phyloP scores from a whole-genome alignment of 2,329 filamentous ascomycete species.

The Pseudonectria foliicola region DNA sequence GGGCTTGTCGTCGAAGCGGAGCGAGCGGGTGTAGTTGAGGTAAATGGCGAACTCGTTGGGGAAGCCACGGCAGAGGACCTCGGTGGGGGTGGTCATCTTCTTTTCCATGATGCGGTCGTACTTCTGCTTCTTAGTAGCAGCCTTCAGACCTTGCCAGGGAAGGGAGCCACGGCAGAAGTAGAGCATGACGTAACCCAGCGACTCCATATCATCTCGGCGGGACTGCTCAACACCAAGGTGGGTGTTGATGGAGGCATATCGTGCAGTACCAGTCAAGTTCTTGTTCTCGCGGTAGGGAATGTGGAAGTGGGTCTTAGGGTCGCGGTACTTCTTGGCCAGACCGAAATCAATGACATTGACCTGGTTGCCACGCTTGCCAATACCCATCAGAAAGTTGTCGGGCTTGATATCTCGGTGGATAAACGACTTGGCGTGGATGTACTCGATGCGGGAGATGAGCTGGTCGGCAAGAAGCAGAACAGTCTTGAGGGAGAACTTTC shows the following conservation, averaged over 20 bases:
- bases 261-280: constrained; percentile 97
- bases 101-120: constrained; percentile 99
- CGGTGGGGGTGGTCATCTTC: constrained; percentile 99
- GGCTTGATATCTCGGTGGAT: constrained; percentile 99
- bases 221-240: constrained; percentile 98
- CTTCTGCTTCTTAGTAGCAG: constrained; percentile 99
- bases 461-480: constrained; percentile 94
- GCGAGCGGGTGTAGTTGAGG: constrained; percentile 96
- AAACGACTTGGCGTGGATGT: constrained; percentile 99
- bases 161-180: constrained; percentile 99
- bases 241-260: constrained; percentile 98
- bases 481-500: constrained; percentile 98
- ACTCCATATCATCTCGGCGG: constrained; percentile 98
- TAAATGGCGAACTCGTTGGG: constrained; percentile 99
- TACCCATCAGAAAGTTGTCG: constrained; percentile 99
- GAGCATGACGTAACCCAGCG: constrained; percentile 97
- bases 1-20: constrained; percentile 98
- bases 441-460: constrained; percentile 98
- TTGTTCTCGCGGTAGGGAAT: constrained; percentile 99
- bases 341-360: constrained; percentile 99
- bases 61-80: constrained; percentile 97
- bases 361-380: constrained; percentile 98
- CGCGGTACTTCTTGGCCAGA: constrained; percentile 98
- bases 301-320: constrained; percentile 99
- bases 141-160: constrained; percentile 97